Conservation (phyloP, 2,329 filamentous ascomycete species). For the Cyanodermella asteris region DNA sequence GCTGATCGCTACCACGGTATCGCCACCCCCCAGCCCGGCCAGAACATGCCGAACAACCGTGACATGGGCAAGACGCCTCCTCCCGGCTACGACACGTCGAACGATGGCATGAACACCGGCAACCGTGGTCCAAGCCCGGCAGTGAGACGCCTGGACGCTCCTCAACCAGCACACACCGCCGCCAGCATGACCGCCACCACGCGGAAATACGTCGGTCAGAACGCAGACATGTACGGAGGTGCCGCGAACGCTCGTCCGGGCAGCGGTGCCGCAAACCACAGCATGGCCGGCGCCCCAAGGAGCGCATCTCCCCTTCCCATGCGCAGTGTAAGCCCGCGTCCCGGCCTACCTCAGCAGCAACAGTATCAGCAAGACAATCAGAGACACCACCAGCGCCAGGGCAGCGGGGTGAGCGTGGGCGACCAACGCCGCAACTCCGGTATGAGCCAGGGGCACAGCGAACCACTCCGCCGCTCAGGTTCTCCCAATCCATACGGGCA, state of each 20-base stretch:
- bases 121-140: too few species aligned
- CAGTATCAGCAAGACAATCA: slow-evolving; percentile 22
- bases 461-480: too few species aligned
- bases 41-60: slow-evolving; percentile 18
- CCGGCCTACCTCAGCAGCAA: slow-evolving; percentile 17
- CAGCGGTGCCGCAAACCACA: slow-evolving; percentile 20
- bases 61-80: slow-evolving; percentile 54
- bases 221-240: slow-evolving; percentile 45
- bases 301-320: slow-evolving; percentile 46
- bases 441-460: too few species aligned
- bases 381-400: slow-evolving; percentile 14
- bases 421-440: slow-evolving; percentile 13
- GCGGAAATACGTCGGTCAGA: slow-evolving; percentile 67
- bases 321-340: slow-evolving; percentile 22
- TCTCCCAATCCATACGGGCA: too few species aligned
- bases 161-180: slow-evolving; percentile 76
- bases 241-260: slow-evolving; percentile 39
- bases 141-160: slow-evolving; percentile 62
- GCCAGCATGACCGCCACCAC: slow-evolving; percentile 91
- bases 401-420: slow-evolving; percentile 16
- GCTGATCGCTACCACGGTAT: slow-evolving; percentile 92
- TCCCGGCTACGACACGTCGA: slow-evolving; percentile 42
- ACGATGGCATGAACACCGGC: too few species aligned
- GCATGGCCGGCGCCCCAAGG: slow-evolving; percentile 21
- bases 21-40: slow-evolving; percentile 46